These are phyloP conservation scores for Sporothrix pallida DNA, from an alignment of 2,329 filamentous ascomycete genomes.

Conservation along the genomic window DNA sequence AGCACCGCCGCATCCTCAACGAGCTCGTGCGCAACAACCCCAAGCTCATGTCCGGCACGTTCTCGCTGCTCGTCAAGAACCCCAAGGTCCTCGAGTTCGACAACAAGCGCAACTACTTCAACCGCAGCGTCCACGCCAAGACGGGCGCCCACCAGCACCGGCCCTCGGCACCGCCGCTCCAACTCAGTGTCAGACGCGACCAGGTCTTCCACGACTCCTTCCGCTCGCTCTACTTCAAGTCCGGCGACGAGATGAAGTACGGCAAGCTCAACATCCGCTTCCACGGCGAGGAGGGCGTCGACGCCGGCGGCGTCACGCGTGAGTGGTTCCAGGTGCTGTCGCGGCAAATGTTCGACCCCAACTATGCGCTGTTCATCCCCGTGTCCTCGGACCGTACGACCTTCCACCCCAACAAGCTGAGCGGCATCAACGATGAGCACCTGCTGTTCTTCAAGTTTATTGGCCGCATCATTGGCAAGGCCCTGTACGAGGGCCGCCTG, in stretches of 20 bases:
- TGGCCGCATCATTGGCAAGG: conserved; percentile 96
- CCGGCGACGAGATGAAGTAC: conserved; percentile 96
- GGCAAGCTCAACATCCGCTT: conserved; percentile 98
- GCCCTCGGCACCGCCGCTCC: conserved; percentile 72
- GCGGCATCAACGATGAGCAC: conserved; percentile 93
- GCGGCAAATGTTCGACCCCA: conserved; percentile 97
- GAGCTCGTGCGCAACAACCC: conserved; percentile 97
- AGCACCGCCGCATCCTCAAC: conserved; percentile 96
- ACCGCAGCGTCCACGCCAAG: conserved; percentile 79
- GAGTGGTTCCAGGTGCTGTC: conserved; percentile 99
- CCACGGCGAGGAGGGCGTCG: conserved; percentile 95
- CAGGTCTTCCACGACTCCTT: conserved; percentile 98
- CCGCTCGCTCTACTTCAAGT: conserved; percentile 97
- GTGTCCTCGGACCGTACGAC: conserved; percentile 97
- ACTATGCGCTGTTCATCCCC: conserved; percentile 94
- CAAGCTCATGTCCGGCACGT: conserved; percentile 97
- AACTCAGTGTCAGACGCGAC: conserved; percentile 88
- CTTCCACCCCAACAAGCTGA: conserved; percentile 96
- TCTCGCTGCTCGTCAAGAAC: conserved; percentile 94
- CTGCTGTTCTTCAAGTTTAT: conserved; percentile 99
- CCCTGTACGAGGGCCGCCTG: conserved; percentile 91
- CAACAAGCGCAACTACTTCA: conserved; percentile 99
- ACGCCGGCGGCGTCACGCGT: conserved; percentile 94
- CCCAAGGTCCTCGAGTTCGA: conserved; percentile 99
- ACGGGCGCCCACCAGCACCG: conserved; percentile 63